Evolutionary conservation across 306 rosid genomes (phyloP).

Genomic region (Dalbergia cochinchinensis): DNA sequence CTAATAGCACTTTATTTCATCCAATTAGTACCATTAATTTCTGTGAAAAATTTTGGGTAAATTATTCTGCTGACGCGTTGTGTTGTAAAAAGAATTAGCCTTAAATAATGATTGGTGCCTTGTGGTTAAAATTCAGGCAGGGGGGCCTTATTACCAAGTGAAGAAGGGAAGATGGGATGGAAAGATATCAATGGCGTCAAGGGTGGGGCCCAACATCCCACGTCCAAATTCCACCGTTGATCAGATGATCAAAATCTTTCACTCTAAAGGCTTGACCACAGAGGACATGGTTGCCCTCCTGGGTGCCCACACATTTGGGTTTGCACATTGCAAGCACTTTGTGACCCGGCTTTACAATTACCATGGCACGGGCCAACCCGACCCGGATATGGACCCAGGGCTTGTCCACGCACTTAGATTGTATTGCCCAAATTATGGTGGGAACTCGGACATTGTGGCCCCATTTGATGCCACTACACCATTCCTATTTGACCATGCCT

Average conservation of each 20-base stretch:
- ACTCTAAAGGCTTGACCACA: slow-evolving; percentile 68
- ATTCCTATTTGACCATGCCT: slow-evolving; percentile 81
- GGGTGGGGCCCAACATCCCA: slow-evolving; percentile 74
- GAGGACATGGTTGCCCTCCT: slow-evolving; percentile 85
- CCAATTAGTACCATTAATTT: no score
- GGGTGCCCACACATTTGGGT: slow-evolving; percentile 92
- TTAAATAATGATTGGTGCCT: no score
- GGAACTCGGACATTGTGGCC: slow-evolving; percentile 69
- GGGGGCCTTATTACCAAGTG: slow-evolving; percentile 90
- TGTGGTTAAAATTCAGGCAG: slow-evolving; percentile 50
- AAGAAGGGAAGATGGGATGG: slow-evolving; percentile 96
- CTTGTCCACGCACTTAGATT: slow-evolving; percentile 64
- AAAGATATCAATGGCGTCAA: slow-evolving; percentile 80
- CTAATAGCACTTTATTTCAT: no score
- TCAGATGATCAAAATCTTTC: slow-evolving; percentile 77
- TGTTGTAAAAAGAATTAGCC: no score
- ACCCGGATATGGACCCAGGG: slow-evolving; percentile 71
- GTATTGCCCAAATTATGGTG: slow-evolving; percentile 85
- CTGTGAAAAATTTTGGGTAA: no score
- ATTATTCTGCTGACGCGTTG: no score
- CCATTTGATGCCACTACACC: slow-evolving; percentile 93
- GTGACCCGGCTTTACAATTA: slow-evolving; percentile 70
- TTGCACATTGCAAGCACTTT: slow-evolving; percentile 78
- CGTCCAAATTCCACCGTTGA: slow-evolving; percentile 76
- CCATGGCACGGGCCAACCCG: slow-evolving; percentile 62